Evolutionary conservation across 345 rosid species (phyloP), one percentile per base, ranked within the genome.

Genomic region (Linum tenue): DNA sequence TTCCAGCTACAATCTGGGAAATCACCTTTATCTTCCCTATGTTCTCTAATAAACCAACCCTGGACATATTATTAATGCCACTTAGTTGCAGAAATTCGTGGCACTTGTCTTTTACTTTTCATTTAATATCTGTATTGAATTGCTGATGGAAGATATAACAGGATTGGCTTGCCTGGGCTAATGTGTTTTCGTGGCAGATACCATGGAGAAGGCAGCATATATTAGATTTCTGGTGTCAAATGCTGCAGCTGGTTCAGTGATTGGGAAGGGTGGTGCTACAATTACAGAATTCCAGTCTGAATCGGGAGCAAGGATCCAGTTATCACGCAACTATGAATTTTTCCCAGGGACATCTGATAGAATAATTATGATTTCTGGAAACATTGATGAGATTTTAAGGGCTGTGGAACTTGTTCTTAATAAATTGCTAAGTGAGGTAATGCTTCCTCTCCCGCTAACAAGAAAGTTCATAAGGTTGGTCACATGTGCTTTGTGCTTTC

Each of bases 201-300:
- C 86, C 70, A 59, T 64, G 16, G 99, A 95, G 85, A 95, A 84
- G 82, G 73, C 91, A 4, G 86, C 96, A 8, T 87, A 86, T 70
- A 66, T 85, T 66, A 82, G 92, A 79, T 89, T 95, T 72, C 96
- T 95, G 56, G 96, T 95, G 35, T 95, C 99, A 64, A 95, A 95
- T 87, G 87, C 98, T 37, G 89, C 96, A 5, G 99, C 99, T 66
- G 99, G 99, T 72, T 92, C 99, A 35, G 90, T 95, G 67, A 95
- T 95, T 72, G 98, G 99, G 73, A 95, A 91, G 81, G 96, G 96
- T 67, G 99, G 99, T 67, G 89, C 96, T 15, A 95, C 97, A 37
- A 95, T 95, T 71, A 89, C 90, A 59, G 99, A 95, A 37, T 91
- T 95, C 64, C 99, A 95, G 81, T 81, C 91, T 5, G 88, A 89